phyloP scores from a whole-genome alignment of 768 basidiomycete genomes.

The Xerocomus spinulosus region DNA sequence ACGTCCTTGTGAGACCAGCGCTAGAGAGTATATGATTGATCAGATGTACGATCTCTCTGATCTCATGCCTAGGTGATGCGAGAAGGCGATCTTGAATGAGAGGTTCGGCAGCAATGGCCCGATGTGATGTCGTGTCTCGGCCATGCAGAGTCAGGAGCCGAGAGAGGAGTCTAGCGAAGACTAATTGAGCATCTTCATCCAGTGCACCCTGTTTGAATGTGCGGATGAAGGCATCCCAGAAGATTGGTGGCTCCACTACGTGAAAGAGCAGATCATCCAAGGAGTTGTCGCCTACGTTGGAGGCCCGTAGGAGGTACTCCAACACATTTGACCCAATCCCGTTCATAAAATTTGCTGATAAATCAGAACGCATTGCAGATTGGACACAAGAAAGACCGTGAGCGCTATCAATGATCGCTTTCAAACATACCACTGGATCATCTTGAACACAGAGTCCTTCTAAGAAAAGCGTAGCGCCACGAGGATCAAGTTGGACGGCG shows the following conservation, averaged over 20 bases:
- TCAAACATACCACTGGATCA: conserved; percentile 36
- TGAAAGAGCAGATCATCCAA: conserved; percentile 37
- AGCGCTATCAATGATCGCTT: conserved; percentile 33
- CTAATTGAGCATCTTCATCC: conserved; percentile 31
- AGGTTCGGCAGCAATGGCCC: conserved; percentile 31
- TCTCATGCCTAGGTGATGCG: conserved; percentile 21
- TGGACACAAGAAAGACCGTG: conserved; percentile 38
- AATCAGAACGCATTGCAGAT: conserved; percentile 36
- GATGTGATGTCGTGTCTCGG: conserved; percentile 34
- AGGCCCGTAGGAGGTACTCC: conserved; percentile 36
- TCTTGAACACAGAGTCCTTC: conserved; percentile 43
- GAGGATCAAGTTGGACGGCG: conserved; percentile 20
- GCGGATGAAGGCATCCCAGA: conserved; percentile 38
- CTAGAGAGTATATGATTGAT: conserved; percentile 38
- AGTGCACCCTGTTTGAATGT: conserved; percentile 33
- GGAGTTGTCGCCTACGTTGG: conserved; percentile 38
- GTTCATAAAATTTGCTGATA: conserved; percentile 40
- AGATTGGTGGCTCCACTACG: conserved; percentile 48
- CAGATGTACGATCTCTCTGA: conserved; percentile 34
- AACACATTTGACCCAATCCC: conserved; percentile 35
- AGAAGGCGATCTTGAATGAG: conserved; percentile 22
- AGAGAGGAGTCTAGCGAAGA: conserved; percentile 46
- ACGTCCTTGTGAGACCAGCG: conserved; percentile 10
- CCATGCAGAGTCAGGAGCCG: conserved; percentile 40
- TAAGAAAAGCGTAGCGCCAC: conserved; percentile 34